Evolutionary conservation across 176 grass and related monocot genomes (phyloP), one percentile per base, ranked within the genome.

Genomic region (Oryza meridionalis): DNA sequence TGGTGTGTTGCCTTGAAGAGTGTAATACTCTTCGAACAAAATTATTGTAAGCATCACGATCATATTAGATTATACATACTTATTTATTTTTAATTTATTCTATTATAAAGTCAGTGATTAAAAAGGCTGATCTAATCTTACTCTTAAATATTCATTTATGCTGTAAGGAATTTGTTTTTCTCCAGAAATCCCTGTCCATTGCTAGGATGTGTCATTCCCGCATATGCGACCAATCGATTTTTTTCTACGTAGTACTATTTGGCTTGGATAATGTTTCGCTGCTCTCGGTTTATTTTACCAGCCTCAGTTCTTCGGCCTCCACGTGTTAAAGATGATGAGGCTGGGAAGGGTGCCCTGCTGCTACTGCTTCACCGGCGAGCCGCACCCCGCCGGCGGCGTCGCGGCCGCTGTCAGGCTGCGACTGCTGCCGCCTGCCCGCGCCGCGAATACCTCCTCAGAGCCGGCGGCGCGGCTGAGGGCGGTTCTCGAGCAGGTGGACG

Each of bases 401-500:
- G 32, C 16, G 31, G 22, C 33, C 42, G 40, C 21, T 11, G 37
- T 38, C 37, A 89, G 82, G 72, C 43, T 81, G 22, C 70, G 71
- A 14, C 14, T 51, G 16, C 6, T 81, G 65, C 72, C 42, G 33
- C 65, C 72, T 50, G 65, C 72, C 15, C 65, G 88, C 40, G 72
- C 82, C n/a, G 51, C 77, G 9, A 79, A 85, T 77, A 77, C 82
- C 55, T 72, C 82, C 51, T 71, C 82, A 9, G 53, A 81, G 72
- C 40, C 88, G 16, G 35, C 53, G 22, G 32, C 43, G 65, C 65
- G 27, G 25, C 47, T 76, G 77, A 81, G 71, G 71, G 71, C 27
- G 38, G 70, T 89, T 72, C 81, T 97, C 19, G 75, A 84, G 73
- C 74, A 84, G 86, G 84, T 97, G n/a, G 90, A 94, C 82, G 84